Evolutionary conservation across 2,329 filamentous ascomycete genomes (phyloP).

Genomic region (Eurotiales sp.): DNA sequence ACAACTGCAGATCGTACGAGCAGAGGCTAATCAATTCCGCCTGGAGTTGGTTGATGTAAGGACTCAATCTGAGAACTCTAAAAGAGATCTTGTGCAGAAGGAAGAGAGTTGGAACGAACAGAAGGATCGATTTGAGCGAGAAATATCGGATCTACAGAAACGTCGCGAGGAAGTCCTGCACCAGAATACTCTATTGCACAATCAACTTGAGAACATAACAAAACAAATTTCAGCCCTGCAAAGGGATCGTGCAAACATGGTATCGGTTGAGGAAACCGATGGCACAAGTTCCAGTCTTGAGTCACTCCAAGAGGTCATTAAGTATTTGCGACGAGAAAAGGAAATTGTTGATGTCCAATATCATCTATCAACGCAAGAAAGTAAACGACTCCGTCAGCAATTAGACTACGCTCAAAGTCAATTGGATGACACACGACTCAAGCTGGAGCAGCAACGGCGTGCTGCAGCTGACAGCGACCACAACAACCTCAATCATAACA

Average conservation of each 20-base stretch:
- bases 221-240: constrained; percentile 76
- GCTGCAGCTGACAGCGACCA: constrained; percentile 69
- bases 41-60: constrained; percentile 70
- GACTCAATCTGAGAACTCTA: constrained; percentile 81
- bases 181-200: constrained; percentile 86
- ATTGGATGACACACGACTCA: constrained; percentile 82
- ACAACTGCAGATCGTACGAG: constrained; percentile 71
- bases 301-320: constrained; percentile 84
- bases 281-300: constrained; percentile 58
- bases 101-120: constrained; percentile 86
- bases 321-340: constrained; percentile 89
- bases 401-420: constrained; percentile 82
- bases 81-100: constrained; percentile 70
- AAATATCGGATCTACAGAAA: constrained; percentile 72
- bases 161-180: constrained; percentile 79
- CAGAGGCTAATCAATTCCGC: constrained; percentile 77
- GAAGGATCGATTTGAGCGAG: constrained; percentile 74
- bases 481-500: constrained; percentile 74
- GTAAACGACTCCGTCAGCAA: constrained; percentile 84
- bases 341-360: constrained; percentile 97
- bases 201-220: constrained; percentile 80
- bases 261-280: constrained; percentile 50
- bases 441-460: constrained; percentile 84
- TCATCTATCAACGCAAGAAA: constrained; percentile 82
- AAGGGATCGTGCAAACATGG: constrained; percentile 61